Evolutionary conservation across 2,329 filamentous ascomycete species (phyloP), one percentile per base, ranked within the genome.

Genomic region (Aspergillus flavus): DNA sequence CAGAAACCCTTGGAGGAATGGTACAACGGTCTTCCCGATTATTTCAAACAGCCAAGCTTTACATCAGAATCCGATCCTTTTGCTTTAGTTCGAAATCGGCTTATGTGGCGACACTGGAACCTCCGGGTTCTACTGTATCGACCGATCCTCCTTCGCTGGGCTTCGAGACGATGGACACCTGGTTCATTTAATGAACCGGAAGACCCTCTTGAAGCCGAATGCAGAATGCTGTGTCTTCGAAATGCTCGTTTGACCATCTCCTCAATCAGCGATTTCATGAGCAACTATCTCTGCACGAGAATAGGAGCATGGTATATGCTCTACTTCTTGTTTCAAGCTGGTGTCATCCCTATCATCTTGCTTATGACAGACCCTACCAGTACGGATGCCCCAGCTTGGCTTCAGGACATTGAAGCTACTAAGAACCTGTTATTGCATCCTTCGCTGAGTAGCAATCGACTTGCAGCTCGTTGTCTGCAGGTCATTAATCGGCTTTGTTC

Each of bases 271-370:
- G 75, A 79, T 36, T 82, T 78, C 60, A 77, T 80, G 72, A 72
- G 75, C 36, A 76, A 73, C 19, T 74, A 77, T 55, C 71, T 78
- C 48, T 77, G 77, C 61, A 80, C 79, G 2, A 74, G 79, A 62
- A 67, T 82, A 39, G 76, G 76, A 19, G 77, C 75, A 53, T 81
- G 79, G 79, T 81, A 82, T 64, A 79, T 80, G 70, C 71, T 82
- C 73, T 78, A 81, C 67, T 81, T 81, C 65, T 74, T 82, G 45
- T 82, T 82, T 71, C 80, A 82, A 70, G 80, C 80, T 16, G 78
- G 75, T 26, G 66, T 81, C 3, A 80, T 81, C 53, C 79, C 79
- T 4, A 75, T 80, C 34, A 77, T 82, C 55, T 77, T 78, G 60
- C 71, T 82, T 34, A 79, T 79, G 73, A 80, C 77, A 5, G 78